Evolutionary conservation across 1,284 basidiomycete genomes (phyloP).

Genomic region (Ustilago xerochloae): DNA sequence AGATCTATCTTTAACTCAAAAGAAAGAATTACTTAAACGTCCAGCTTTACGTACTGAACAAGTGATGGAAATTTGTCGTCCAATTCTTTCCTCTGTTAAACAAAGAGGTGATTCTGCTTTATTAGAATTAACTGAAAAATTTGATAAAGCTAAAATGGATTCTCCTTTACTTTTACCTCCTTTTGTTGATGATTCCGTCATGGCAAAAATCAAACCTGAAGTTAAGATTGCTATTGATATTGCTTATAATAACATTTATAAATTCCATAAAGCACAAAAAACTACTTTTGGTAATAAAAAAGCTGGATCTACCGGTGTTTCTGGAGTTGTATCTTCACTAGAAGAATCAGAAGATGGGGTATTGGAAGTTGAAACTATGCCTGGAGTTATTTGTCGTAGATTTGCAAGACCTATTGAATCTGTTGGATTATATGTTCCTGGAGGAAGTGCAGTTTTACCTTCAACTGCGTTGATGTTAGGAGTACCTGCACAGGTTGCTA

Average conservation of each 20-base stretch:
- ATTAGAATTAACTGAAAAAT: slow-evolving; percentile 89
- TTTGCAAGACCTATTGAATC: slow-evolving; percentile 93
- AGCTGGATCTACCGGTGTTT: slow-evolving; percentile 31
- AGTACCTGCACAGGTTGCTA: slow-evolving; percentile 96
- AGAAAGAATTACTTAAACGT: slow-evolving; percentile 80
- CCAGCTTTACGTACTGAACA: slow-evolving; percentile 92
- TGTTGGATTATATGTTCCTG: slow-evolving; percentile 96
- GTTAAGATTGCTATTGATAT: slow-evolving; percentile 86
- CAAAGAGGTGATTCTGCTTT: slow-evolving; percentile 86
- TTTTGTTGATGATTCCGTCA: slow-evolving; percentile 71
- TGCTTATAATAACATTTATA: slow-evolving; percentile 88
- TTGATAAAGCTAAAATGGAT: slow-evolving; percentile 82
- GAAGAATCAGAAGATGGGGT: slow-evolving; percentile 74
- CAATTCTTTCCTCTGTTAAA: slow-evolving; percentile 90
- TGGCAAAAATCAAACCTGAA: slow-evolving; percentile 60
- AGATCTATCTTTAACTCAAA: slow-evolving; percentile 73
- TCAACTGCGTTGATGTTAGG: slow-evolving; percentile 98
- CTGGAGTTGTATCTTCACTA: slow-evolving; percentile 7
- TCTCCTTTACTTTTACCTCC: slow-evolving; percentile 66
- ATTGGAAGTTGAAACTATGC: slow-evolving; percentile 94
- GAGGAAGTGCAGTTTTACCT: slow-evolving; percentile 94
- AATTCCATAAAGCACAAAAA: slow-evolving; percentile 68
- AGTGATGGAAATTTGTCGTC: slow-evolving; percentile 94
- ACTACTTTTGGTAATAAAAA: slow-evolving; percentile 72
- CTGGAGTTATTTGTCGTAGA: slow-evolving; percentile 78